Evolutionary conservation across 176 grass and related monocot species (phyloP).

Genomic region (Musa schizocarpa): DNA sequence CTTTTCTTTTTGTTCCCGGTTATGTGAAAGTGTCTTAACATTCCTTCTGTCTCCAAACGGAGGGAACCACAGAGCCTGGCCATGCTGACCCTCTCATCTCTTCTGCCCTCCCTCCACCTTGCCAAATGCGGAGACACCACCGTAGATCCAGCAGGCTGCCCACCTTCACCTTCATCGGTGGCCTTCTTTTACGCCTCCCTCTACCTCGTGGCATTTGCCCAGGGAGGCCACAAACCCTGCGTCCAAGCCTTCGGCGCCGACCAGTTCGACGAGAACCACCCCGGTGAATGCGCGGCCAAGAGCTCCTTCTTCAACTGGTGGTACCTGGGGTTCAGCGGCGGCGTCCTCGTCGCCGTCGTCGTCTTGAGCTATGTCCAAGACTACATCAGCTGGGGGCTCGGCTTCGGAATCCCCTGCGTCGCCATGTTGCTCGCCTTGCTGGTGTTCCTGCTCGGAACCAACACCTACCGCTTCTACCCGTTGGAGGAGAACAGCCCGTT

Average conservation of each 20-base stretch:
- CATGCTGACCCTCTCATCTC: conserved; percentile 27
- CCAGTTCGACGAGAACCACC: conserved; percentile 47
- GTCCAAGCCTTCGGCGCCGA: conserved; percentile 45
- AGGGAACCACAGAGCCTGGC: conserved; percentile 17
- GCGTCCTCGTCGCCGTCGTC: conserved; percentile 15
- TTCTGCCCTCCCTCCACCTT: conserved; percentile 5
- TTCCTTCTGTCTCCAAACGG: no score
- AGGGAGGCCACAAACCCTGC: conserved; percentile 46
- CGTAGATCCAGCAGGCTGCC: no score
- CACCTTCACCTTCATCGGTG: neutral
- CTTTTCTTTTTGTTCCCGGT: neutral
- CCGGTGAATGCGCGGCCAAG: conserved; percentile 18
- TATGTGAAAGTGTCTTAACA: neutral
- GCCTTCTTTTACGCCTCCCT: conserved; percentile 44
- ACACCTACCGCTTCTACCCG: conserved; percentile 36
- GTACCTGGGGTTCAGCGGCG: conserved; percentile 31
- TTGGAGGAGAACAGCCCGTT: neutral
- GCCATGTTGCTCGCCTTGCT: conserved; percentile 20
- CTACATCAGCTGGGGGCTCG: conserved; percentile 40
- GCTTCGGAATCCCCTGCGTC: conserved; percentile 34
- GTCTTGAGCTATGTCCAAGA: conserved; percentile 45
- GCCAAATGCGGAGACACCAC: neutral
- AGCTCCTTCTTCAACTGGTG: conserved; percentile 74
- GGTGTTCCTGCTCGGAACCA: conserved; percentile 37
- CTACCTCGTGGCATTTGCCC: conserved; percentile 36